A percentile compares a stretch with the other conserved stretches of the same genome.
phyloP scores from a whole-genome alignment of 768 basidiomycete species.

The Kondoa subrosea region DNA sequence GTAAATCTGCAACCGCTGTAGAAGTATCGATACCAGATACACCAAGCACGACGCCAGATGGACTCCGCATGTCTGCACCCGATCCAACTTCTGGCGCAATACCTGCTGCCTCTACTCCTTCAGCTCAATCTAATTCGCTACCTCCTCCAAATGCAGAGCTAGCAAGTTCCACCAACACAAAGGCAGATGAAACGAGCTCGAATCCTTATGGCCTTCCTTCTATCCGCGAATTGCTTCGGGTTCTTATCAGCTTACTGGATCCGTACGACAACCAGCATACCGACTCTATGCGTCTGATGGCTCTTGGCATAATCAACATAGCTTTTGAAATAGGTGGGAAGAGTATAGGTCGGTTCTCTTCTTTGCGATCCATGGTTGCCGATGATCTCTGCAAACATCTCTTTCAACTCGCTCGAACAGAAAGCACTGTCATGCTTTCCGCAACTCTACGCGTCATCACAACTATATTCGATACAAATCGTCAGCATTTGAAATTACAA shows the following conservation, averaged over 20 bases:
- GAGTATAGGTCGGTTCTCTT: conserved; percentile 58
- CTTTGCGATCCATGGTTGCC: conserved; percentile 55
- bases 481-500: conserved; percentile 71
- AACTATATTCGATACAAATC: conserved; percentile 74
- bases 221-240: conserved; percentile 76
- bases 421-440: conserved; percentile 42
- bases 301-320: conserved; percentile 68
- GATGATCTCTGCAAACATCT: conserved; percentile 91
- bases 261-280: conserved; percentile 89
- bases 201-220: conserved; percentile 70
- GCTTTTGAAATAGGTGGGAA: conserved; percentile 71
- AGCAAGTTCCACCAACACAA: not conserved
- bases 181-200: not conserved
- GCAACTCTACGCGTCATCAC: conserved; percentile 67
- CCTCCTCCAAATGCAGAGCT: not conserved
- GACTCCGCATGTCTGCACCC: conserved; percentile 21
- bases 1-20: no score
- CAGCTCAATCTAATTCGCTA: not conserved
- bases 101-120: conserved; percentile 20
- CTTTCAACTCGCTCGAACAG: conserved; percentile 43
- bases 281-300: conserved; percentile 79
- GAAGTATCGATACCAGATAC: no score
- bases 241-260: conserved; percentile 85
- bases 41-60: conserved; percentile 2
- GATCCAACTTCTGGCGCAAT: conserved; percentile 24